Conservation (phyloP, 2,329 filamentous ascomycete species). For the Xylaria sp. region DNA sequence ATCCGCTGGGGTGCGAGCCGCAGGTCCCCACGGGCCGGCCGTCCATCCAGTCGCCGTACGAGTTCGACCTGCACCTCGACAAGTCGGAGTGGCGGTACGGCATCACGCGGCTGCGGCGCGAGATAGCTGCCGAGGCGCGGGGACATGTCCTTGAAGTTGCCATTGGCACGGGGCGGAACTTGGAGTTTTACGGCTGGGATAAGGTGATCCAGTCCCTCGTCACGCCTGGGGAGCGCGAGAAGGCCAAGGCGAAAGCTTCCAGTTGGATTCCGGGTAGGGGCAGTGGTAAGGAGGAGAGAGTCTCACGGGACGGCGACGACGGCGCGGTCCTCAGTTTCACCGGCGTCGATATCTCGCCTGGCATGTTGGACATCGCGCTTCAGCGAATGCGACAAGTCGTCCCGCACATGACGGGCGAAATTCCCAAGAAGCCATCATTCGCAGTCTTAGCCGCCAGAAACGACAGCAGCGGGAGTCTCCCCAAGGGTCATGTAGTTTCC, state of each 20-base stretch:
- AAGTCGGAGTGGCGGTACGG: slow-evolving; percentile 67
- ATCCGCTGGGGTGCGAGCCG: slow-evolving; percentile 51
- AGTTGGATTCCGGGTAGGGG: slow-evolving; percentile 16
- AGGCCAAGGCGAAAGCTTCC: slow-evolving; percentile 33
- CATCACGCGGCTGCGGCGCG: slow-evolving; percentile 61
- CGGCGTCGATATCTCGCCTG: slow-evolving; percentile 68
- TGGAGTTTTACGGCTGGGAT: slow-evolving; percentile 68
- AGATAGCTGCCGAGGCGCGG: slow-evolving; percentile 58
- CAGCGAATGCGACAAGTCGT: slow-evolving; percentile 59
- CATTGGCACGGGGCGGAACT: slow-evolving; percentile 70
- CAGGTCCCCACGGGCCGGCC: slow-evolving; percentile 60
- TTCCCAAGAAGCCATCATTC: slow-evolving; percentile 52
- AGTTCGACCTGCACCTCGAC: slow-evolving; percentile 69
- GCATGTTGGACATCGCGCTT: slow-evolving; percentile 69
- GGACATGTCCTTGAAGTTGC: slow-evolving; percentile 72
- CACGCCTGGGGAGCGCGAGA: slow-evolving; percentile 37
- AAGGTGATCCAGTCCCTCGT: slow-evolving; percentile 38
- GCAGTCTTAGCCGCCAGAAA: slow-evolving; percentile 40
- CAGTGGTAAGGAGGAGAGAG: slow-evolving; percentile 28
- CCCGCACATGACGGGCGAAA: slow-evolving; percentile 52
- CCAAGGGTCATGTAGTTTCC: slow-evolving; percentile 40
- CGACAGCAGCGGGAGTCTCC: slow-evolving; percentile 14
- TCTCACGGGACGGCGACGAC: slow-evolving; percentile 9
- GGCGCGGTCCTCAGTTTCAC: slow-evolving; percentile 64
- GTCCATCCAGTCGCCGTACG: slow-evolving; percentile 59